A percentile compares a stretch with the other conserved stretches of the same genome.
Conservation (phyloP, 192 early-diverging fungal genomes). For the Bifiguratus adelaidae region DNA sequence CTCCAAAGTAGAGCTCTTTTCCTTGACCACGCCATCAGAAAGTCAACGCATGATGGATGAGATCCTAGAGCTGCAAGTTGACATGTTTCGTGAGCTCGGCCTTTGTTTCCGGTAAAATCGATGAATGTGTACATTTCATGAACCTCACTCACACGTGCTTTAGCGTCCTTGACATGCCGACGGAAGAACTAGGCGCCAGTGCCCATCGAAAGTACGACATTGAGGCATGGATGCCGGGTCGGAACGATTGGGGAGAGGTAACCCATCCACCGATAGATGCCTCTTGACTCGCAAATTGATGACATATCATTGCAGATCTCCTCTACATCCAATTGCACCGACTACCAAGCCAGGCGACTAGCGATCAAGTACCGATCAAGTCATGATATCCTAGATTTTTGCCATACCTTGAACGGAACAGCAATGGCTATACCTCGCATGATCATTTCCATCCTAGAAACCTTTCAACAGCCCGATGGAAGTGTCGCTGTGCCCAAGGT, state of each 20-base stretch:
- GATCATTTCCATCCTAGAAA: conserved; percentile 81
- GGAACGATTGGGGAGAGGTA: conserved; percentile 69
- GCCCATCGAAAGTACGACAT: conserved; percentile 89
- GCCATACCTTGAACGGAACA: conserved; percentile 88
- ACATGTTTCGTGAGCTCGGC: conserved; percentile 67
- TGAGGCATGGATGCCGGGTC: conserved; percentile 96
- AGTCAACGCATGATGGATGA: conserved; percentile 62
- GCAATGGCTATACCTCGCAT: conserved; percentile 84
- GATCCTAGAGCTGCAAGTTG: conserved; percentile 60
- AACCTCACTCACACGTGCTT: not conserved
- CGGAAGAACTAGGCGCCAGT: conserved; percentile 82
- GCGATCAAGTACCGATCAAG: conserved; percentile 54
- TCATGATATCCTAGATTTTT: conserved; percentile 46
- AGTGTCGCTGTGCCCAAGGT: conserved; percentile 56
- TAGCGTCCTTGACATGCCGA: conserved; percentile 85
- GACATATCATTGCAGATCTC: conserved; percentile 50
- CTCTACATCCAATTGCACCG: conserved; percentile 86
- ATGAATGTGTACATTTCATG: not conserved
- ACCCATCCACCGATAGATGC: not conserved
- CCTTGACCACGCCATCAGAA: conserved; percentile 44
- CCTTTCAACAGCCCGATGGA: conserved; percentile 63
- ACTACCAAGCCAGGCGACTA: conserved; percentile 82
- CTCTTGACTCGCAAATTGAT: not conserved
- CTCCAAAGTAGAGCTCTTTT: conserved; percentile 89
- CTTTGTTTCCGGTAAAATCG: conserved; percentile 53